phyloP scores from a whole-genome alignment of 2,329 filamentous ascomycete species.

The Fusarium sp. region DNA sequence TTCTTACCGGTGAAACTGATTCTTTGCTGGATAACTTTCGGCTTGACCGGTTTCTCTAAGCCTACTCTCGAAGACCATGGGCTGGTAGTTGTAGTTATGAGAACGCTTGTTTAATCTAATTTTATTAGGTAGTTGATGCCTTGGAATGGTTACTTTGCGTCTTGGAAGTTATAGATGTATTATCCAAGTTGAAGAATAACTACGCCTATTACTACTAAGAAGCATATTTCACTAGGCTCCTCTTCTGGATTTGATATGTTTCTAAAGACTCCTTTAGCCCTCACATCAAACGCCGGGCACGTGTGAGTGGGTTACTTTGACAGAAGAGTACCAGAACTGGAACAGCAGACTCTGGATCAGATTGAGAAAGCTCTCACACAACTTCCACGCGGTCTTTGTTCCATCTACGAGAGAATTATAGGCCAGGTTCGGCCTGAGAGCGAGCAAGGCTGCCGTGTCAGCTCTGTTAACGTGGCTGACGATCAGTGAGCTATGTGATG shows the following conservation, averaged over 20 bases:
- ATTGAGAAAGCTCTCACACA: conserved; percentile 9
- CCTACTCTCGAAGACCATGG: neutral
- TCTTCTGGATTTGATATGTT: no score
- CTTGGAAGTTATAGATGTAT: no score
- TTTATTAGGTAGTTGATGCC: no score
- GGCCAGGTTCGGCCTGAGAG: neutral
- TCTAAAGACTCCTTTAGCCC: no score
- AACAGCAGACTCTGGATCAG: neutral
- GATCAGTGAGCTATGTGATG: neutral
- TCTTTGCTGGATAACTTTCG: neutral
- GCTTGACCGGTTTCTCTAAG: neutral
- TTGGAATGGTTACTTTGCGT: no score
- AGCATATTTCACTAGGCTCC: no score
- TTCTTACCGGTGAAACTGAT: neutral
- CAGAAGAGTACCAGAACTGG: conserved; percentile 13
- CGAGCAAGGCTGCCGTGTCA: neutral
- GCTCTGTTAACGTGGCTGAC: conserved; percentile 4
- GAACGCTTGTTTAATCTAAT: no score
- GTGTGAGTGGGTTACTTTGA: conserved; percentile 20
- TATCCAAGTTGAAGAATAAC: no score
- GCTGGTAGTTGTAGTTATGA: no score
- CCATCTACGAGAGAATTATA: neutral
- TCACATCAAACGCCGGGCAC: conserved; percentile 2
- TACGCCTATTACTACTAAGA: no score
- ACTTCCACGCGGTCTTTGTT: neutral